A percentile compares a stretch with the other conserved stretches of the same genome.
Evolutionary conservation across 2,329 filamentous ascomycete species (phyloP).

Genomic region (Tolypocladium nubicola): DNA sequence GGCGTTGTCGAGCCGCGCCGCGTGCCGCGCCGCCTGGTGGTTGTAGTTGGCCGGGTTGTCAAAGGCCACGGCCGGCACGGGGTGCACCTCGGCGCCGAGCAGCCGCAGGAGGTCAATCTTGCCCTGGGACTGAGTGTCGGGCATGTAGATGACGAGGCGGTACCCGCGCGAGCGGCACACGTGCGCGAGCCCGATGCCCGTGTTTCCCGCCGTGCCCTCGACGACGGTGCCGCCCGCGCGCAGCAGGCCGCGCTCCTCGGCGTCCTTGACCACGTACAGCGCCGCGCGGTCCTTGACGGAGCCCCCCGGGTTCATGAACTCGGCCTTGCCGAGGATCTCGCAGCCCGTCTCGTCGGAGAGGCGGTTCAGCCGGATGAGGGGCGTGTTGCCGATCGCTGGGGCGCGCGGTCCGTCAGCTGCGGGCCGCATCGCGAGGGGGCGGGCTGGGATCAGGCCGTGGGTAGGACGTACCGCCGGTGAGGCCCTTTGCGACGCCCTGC

Average conservation of each 20-base stretch:
- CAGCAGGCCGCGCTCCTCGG: slow-evolving; percentile 77
- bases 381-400: slow-evolving; percentile 91
- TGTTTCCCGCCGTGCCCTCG: slow-evolving; percentile 95
- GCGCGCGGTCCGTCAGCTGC: neutral
- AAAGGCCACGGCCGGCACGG: slow-evolving; percentile 90
- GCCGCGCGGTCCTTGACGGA: slow-evolving; percentile 95
- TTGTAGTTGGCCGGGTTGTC: slow-evolving; percentile 97
- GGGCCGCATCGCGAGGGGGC: neutral
- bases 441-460: neutral
- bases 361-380: slow-evolving; percentile 78
- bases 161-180: slow-evolving; percentile 90
- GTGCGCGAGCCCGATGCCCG: slow-evolving; percentile 92
- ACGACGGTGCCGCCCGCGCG: slow-evolving; percentile 85
- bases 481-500: slow-evolving; percentile 66
- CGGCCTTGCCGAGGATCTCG: slow-evolving; percentile 89
- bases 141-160: slow-evolving; percentile 98
- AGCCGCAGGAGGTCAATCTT: slow-evolving; percentile 91
- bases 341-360: slow-evolving; percentile 88
- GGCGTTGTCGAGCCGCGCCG: slow-evolving; percentile 74
- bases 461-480: slow-evolving; percentile 61
- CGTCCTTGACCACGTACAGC: slow-evolving; percentile 86
- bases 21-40: slow-evolving; percentile 84
- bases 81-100: slow-evolving; percentile 89
- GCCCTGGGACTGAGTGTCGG: slow-evolving; percentile 94
- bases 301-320: slow-evolving; percentile 97